These are phyloP conservation scores for Phoenix roebelenii DNA, from an alignment of 176 grass and related monocot genomes.

Conservation along the genomic window DNA sequence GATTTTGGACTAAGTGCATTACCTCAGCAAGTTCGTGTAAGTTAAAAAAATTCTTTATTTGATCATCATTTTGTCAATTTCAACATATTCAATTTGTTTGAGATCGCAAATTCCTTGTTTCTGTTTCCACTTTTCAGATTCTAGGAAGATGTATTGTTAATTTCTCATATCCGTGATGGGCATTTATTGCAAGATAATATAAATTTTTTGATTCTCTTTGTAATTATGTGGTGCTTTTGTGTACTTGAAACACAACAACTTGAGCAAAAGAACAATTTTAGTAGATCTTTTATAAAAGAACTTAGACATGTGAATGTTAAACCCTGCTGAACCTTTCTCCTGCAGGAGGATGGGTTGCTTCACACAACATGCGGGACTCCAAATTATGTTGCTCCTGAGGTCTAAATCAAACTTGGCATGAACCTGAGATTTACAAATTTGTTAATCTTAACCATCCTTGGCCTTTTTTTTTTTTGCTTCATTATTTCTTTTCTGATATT, in stretches of 20 bases:
- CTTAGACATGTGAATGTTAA: not conserved
- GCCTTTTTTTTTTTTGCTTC: too few relatives aligned
- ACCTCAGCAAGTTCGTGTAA: constrained; percentile 83
- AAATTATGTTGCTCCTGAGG: constrained; percentile 98
- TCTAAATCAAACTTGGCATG: constrained; percentile 3
- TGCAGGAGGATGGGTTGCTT: constrained; percentile 84
- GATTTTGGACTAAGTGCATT: constrained; percentile 96
- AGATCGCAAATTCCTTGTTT: not conserved
- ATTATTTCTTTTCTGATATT: not conserved
- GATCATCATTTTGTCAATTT: too few relatives aligned
- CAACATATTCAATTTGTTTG: too few relatives aligned
- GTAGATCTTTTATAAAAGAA: too few relatives aligned
- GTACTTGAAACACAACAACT: not conserved
- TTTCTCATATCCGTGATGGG: too few relatives aligned
- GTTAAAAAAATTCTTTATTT: constrained; percentile 7
- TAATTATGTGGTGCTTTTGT: too few relatives aligned
- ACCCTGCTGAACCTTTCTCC: not conserved
- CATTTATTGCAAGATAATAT: too few relatives aligned
- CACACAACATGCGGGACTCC: constrained; percentile 96
- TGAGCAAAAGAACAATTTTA: too few relatives aligned
- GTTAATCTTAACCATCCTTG: too few relatives aligned
- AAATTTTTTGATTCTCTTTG: too few relatives aligned
- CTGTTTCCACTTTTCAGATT: not conserved
- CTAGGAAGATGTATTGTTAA: not conserved
- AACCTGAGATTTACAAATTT: too few relatives aligned